Base-by-base conservation (phyloP, 2,329 filamentous ascomycete species). In the Davidsoniella eucalypti region DNA sequence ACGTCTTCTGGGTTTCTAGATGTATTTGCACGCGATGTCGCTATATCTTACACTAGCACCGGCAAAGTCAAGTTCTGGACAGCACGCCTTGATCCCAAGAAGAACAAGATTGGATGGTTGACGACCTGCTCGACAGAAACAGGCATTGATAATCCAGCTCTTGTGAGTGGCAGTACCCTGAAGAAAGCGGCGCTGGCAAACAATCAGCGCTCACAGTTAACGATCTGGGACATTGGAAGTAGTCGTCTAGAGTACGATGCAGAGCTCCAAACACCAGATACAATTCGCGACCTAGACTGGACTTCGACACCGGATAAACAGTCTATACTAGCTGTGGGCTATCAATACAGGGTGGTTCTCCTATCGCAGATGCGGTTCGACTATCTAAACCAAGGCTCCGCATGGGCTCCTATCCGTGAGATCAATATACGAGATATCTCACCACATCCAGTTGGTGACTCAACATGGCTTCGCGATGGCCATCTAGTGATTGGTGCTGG, bases 301-400 rank as follows among this genome's bases (percentile, higher is more conserved):
- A 90, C 87, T 1, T 90, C 85, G 2, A 94, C 88, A 0, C 87
- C 87, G 0, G 86, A 94, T 61, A 80, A 79, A 45, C 87, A 94
- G 59, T 90, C 85, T 1, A 87, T 95, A 50, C 69, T 95, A 17
- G 86, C 88, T 1, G 85, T 95, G n/a, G 87, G 88, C 0, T 94
- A 94, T 59, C 81, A 82, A n/a, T 84, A 88, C 56, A 78, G 83
- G 51, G 82, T 95, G 4, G 66, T 93, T 26, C 70, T 95, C 2
- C 73, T 94, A 23, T 82, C 84, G 5, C 87, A 95, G 60, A 80
- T 94, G 67, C 82, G 88, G 10, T 95, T 92, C 60, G 87, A 94
- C 63, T 94, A 94, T 61, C 70, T 94, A 16, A 87, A 88, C 58
- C 82, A 85, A 54, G 83, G 84, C 1, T 84, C 87, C n/a, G 86